Evolutionary conservation across 495 filamentous ascomycete species (phyloP).

Genomic region (Neurospora sp.): DNA sequence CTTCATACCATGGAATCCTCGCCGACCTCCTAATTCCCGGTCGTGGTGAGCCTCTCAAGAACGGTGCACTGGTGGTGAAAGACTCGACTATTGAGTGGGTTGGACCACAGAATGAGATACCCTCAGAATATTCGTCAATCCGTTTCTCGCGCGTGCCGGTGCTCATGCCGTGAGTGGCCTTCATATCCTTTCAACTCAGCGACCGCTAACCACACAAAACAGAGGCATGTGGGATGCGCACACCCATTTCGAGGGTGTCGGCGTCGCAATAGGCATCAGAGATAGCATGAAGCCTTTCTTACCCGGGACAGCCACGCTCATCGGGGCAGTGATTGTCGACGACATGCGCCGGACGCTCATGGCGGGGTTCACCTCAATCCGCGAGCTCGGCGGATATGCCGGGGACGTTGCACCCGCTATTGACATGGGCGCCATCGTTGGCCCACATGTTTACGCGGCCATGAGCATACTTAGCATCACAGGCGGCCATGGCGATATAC

Average conservation of each 20-base stretch:
- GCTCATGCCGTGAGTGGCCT: constrained; percentile 45
- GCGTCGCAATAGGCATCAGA: constrained; percentile 1
- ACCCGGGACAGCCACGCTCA: constrained; percentile 3
- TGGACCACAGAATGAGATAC: constrained; percentile 24
- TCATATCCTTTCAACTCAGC: constrained; percentile 10
- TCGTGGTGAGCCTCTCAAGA: constrained; percentile 25
- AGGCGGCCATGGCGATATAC: constrained; percentile 39
- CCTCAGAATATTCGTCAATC: constrained; percentile 21
- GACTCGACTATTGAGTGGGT: constrained; percentile 34
- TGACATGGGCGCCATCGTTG: constrained; percentile 34
- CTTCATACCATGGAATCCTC: background rate
- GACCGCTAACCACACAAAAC: background rate
- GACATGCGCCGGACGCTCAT: constrained; percentile 25
- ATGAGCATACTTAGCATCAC: constrained; percentile 35
- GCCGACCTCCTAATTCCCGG: constrained; percentile 37
- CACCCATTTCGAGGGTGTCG: constrained; percentile 29
- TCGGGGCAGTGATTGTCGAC: constrained; percentile 7
- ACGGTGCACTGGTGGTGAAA: constrained; percentile 33
- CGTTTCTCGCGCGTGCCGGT: constrained; percentile 23
- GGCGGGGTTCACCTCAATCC: constrained; percentile 43
- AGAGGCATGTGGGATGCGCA: constrained; percentile 45
- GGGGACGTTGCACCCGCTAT: constrained; percentile 35
- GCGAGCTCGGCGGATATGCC: constrained; percentile 38
- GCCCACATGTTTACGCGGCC: constrained; percentile 40
- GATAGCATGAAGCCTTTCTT: constrained; percentile 3